These are phyloP conservation scores for Tricholoma bakamatsutake DNA, from an alignment of 768 basidiomycete genomes.

Conservation along the genomic window DNA sequence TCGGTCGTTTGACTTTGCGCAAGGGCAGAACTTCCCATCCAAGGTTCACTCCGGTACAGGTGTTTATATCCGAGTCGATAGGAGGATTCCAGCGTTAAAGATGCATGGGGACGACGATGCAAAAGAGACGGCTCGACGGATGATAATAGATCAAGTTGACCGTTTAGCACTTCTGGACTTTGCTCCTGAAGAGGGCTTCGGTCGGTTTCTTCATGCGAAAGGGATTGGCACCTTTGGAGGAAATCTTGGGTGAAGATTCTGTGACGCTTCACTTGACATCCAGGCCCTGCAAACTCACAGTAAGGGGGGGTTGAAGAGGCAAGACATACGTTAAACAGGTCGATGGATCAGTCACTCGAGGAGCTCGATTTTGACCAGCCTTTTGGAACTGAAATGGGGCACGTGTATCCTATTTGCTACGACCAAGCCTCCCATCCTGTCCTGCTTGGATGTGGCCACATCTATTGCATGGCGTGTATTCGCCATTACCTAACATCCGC, in stretches of 20 bases:
- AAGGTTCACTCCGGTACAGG: conserved; percentile 29
- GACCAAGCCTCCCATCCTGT: conserved; percentile 36
- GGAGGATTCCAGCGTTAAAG: conserved; percentile 38
- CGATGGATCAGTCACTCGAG: conserved; percentile 37
- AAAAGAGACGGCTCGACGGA: conserved; percentile 35
- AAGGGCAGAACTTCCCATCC: conserved; percentile 29
- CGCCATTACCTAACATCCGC: conserved; percentile 41
- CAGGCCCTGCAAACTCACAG: conserved; percentile 33
- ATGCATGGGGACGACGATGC: conserved; percentile 37
- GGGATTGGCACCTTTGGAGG: conserved; percentile 45
- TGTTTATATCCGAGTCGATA: conserved; percentile 40
- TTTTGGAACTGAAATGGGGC: conserved; percentile 5
- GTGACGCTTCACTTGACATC: conserved; percentile 38
- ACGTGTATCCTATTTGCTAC: conserved; percentile 51
- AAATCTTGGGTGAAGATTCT: conserved; percentile 48
- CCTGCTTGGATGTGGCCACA: conserved; percentile 42
- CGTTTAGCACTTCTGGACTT: conserved; percentile 35
- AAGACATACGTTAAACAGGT: conserved; percentile 36
- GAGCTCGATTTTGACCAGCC: conserved; percentile 6
- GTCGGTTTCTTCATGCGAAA: conserved; percentile 46
- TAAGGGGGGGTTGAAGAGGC: conserved; percentile 57
- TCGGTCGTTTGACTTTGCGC: conserved; percentile 27
- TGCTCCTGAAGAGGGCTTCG: conserved; percentile 31
- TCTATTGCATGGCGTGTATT: conserved; percentile 44
- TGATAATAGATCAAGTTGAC: conserved; percentile 43